Percentiles rank a stretch among this genome's conserved stretches.
Evolutionary conservation across 208 protist genomes (phyloP).

Genomic region (Crithidia brevicula): DNA sequence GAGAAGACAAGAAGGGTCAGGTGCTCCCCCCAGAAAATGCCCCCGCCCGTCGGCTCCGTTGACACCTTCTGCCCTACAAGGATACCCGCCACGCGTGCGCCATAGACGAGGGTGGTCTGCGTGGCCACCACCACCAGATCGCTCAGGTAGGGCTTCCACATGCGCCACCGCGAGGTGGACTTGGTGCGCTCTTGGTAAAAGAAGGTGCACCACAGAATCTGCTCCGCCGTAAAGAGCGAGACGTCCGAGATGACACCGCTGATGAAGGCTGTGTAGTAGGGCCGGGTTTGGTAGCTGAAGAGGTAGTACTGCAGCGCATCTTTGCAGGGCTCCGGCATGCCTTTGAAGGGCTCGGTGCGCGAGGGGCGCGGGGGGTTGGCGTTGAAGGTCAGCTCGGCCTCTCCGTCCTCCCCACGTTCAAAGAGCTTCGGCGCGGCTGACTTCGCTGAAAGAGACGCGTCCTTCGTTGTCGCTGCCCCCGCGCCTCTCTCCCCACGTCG

Average conservation of each 20-base stretch:
- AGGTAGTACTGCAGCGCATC: constrained; percentile 57
- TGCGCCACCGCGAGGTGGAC: constrained; percentile 53
- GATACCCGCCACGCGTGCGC: constrained; percentile 41
- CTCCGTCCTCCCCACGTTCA: background rate
- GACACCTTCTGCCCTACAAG: constrained; percentile 32
- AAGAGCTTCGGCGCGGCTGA: constrained; percentile 10
- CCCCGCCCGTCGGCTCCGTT: constrained; percentile 35
- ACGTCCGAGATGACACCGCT: constrained; percentile 52
- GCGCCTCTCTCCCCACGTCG: constrained; percentile 16
- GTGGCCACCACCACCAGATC: constrained; percentile 11
- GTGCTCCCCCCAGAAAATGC: constrained; percentile 65
- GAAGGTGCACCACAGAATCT: constrained; percentile 39
- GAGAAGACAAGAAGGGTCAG: constrained; percentile 28
- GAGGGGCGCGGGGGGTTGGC: constrained; percentile 19
- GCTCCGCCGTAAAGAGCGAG: constrained; percentile 43
- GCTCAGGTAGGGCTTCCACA: constrained; percentile 51
- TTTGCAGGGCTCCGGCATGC: constrained; percentile 39
- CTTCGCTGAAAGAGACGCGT: background rate
- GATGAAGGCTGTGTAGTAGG: constrained; percentile 46
- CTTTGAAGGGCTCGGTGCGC: constrained; percentile 20
- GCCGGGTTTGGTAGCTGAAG: constrained; percentile 40
- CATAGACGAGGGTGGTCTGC: constrained; percentile 35
- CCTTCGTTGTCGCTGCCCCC: constrained; percentile 6
- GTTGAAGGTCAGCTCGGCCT: constrained; percentile 19
- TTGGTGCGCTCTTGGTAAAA: constrained; percentile 39